A percentile compares a stretch with the other conserved stretches of the same genome.
Evolutionary conservation across 2,329 filamentous ascomycete species (phyloP).

Genomic region (Monilinia aucupariae): DNA sequence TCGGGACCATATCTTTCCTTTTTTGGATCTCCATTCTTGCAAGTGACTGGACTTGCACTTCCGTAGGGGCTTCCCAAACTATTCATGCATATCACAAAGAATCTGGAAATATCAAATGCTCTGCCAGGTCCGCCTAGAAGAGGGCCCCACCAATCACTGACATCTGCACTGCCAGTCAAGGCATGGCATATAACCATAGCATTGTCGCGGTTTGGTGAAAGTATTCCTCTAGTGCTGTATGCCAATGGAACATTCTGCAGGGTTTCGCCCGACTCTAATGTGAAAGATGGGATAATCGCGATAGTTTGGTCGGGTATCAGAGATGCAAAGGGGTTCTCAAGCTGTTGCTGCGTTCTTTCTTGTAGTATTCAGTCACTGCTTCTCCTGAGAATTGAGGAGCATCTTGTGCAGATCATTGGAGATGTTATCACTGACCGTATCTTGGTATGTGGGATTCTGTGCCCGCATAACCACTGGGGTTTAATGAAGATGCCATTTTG

Average conservation of each 20-base stretch:
- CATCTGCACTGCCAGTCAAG: conserved; percentile 78
- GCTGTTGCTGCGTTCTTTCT: conserved; percentile 50
- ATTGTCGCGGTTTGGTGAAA: conserved; percentile 57
- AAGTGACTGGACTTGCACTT: conserved; percentile 81
- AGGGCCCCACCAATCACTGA: conserved; percentile 84
- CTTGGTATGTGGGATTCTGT: neutral
- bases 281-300: conserved; percentile 81
- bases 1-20: conserved; percentile 86
- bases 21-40: conserved; percentile 70
- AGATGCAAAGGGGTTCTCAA: conserved; percentile 84
- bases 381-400: conserved; percentile 32
- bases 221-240: conserved; percentile 59
- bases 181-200: conserved; percentile 77
- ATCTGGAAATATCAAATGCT: conserved; percentile 74
- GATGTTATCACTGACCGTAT: conserved; percentile 30
- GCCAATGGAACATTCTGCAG: conserved; percentile 70
- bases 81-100: conserved; percentile 84
- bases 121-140: conserved; percentile 71
- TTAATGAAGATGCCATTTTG: conserved; percentile 5
- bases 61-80: conserved; percentile 81
- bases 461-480: neutral
- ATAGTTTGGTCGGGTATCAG: conserved; percentile 87
- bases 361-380: conserved; percentile 50
- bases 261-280: conserved; percentile 83
- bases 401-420: conserved; percentile 2